Base-by-base conservation (phyloP, 805 yeast genomes). In the Tanozyma kutaoensis region DNA sequence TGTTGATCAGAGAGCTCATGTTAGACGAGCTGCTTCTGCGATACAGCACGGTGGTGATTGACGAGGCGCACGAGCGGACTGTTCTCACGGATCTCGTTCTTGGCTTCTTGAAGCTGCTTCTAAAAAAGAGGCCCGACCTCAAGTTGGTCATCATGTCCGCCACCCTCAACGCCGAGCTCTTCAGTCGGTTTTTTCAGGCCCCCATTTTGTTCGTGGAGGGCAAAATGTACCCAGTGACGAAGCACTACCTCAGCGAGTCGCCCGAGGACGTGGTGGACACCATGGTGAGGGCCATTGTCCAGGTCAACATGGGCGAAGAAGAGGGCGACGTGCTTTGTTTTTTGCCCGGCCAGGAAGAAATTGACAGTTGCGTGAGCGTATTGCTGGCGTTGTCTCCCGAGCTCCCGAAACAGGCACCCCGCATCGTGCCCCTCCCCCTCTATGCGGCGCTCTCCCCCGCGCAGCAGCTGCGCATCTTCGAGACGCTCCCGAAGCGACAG, bases 61-160 rank as follows among this genome's bases (percentile, higher is more conserved):
- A 91, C 61, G 98, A 91, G 58, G 98, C 97, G 3, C 98, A 91
- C 58, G 98, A 91, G 57, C 69, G 98, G 47, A 88, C 97, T 0
- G 78, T 91, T 2, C 55, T 86, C 26, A 85, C 97, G 0, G 98
- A 91, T 56, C 55, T 91, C 39, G 61, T 91, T 12, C 62, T 91
- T 58, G 98, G 97, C 3, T 80, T 91, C 42, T 58, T 91, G 36
- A 86, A 85, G 45, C 68, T 72, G 22, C 55, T 91, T 21, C 42
- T 78, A 8, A 28, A 41, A 1, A 59, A 76, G 28, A 52, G 72
- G 12, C 67, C 67, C 23, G 67, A 68, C 33, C 63, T 91, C 37
- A 67, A 72, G 40, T 62, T 85, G 20, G 70, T 91, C 5, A 69
- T 91, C 37, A 93, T 91, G 95, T 86, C 97, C 27, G 99, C 99